phyloP scores from a whole-genome alignment of 805 yeast species.

The Candida boleticola region DNA sequence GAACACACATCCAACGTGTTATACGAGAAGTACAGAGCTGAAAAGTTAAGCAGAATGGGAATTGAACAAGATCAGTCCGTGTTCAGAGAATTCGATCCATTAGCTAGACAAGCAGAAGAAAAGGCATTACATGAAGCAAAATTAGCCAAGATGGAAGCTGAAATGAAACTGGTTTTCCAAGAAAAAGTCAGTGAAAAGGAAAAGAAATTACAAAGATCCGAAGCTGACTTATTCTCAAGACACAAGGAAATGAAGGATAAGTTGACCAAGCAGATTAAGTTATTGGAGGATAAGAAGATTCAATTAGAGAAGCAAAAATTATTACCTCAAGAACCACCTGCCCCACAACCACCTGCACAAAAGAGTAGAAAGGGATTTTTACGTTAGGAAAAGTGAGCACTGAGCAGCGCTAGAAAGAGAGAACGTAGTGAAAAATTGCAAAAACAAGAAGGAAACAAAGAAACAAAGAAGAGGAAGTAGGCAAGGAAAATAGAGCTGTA shows the following conservation, averaged over 20 bases:
- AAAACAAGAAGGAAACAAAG: background rate
- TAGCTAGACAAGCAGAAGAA: slow-evolving; percentile 90
- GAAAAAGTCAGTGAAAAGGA: slow-evolving; percentile 96
- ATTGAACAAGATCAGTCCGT: slow-evolving; percentile 89
- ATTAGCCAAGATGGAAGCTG: slow-evolving; percentile 89
- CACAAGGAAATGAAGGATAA: slow-evolving; percentile 98
- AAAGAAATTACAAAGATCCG: slow-evolving; percentile 93
- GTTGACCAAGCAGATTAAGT: slow-evolving; percentile 79
- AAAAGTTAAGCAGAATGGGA: slow-evolving; percentile 77
- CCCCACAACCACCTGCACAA: slow-evolving; percentile 46
- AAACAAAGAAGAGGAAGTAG: background rate
- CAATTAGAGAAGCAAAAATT: slow-evolving; percentile 65
- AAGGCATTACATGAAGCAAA: slow-evolving; percentile 90
- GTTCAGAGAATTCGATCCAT: slow-evolving; percentile 94
- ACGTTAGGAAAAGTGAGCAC: too few relatives aligned
- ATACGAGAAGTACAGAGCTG: slow-evolving; percentile 88
- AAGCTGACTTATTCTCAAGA: slow-evolving; percentile 90
- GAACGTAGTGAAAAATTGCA: background rate
- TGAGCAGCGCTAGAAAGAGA: too few relatives aligned
- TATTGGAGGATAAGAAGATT: slow-evolving; percentile 86
- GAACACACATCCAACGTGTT: slow-evolving; percentile 74
- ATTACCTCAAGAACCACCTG: slow-evolving; percentile 50
- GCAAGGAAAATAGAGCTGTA: too few relatives aligned
- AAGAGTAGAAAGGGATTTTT: slow-evolving; percentile 80
- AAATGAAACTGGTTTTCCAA: slow-evolving; percentile 95